phyloP scores from a whole-genome alignment of 768 basidiomycete genomes.

The Boletus patriciae region DNA sequence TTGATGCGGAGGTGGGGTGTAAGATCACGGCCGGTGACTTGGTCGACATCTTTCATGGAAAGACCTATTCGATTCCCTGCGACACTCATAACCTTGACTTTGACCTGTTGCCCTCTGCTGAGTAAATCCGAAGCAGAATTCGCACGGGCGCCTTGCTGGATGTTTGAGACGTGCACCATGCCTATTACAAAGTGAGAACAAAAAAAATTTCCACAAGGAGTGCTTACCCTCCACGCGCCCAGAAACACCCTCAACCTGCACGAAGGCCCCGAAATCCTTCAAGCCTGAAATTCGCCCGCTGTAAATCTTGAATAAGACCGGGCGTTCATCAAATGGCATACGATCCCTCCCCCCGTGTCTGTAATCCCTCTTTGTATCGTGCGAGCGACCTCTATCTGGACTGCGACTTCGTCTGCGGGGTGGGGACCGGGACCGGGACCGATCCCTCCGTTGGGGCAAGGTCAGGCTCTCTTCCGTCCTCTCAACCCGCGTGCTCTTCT shows the following conservation, averaged over 20 bases:
- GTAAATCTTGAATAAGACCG: slow-evolving; percentile 94
- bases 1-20: slow-evolving; percentile 94
- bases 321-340: slow-evolving; percentile 65
- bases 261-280: slow-evolving; percentile 97
- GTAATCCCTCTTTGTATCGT: slow-evolving; percentile 44
- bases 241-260: slow-evolving; percentile 80
- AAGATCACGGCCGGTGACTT: slow-evolving; percentile 83
- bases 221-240: slow-evolving; percentile 86
- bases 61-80: slow-evolving; percentile 79
- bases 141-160: slow-evolving; percentile 80
- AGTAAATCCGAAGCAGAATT: slow-evolving; percentile 87
- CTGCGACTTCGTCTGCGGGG: slow-evolving; percentile 56
- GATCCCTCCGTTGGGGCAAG: slow-evolving; percentile 61
- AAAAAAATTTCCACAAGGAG: not conserved
- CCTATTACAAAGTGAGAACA: slow-evolving; percentile 48
- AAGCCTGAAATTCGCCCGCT: slow-evolving; percentile 79
- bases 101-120: slow-evolving; percentile 79
- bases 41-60: slow-evolving; percentile 99
- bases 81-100: slow-evolving; percentile 95
- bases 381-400: slow-evolving; percentile 56
- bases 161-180: slow-evolving; percentile 96
- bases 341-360: slow-evolving; percentile 39
- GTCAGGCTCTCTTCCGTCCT: slow-evolving; percentile 45
- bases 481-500: slow-evolving; percentile 51
- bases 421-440: slow-evolving; percentile 45